Evolutionary conservation across 768 basidiomycete genomes (phyloP).

Genomic region (Gelatoporia subvermispora): DNA sequence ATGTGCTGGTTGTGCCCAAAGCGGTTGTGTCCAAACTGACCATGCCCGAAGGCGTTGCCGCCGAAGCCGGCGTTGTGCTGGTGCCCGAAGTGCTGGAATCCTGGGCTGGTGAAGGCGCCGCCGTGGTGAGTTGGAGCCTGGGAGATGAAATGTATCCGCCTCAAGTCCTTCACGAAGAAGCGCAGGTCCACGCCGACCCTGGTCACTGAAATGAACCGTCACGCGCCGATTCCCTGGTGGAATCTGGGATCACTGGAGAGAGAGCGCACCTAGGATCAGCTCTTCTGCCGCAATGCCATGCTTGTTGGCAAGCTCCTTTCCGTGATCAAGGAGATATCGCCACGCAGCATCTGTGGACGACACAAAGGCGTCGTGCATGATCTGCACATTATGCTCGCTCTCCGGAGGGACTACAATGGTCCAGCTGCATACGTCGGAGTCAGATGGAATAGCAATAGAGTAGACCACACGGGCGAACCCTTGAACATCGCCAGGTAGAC

Average conservation of each 20-base stretch:
- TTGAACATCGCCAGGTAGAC: slow-evolving; percentile 27
- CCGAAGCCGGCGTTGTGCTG: too few relatives aligned
- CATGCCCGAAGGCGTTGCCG: background rate
- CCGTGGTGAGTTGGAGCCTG: background rate
- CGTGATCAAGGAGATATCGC: slow-evolving; percentile 32
- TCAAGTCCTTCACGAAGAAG: slow-evolving; percentile 33
- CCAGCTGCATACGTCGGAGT: slow-evolving; percentile 31
- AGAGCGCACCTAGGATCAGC: slow-evolving; percentile 35
- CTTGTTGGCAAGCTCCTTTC: slow-evolving; percentile 25
- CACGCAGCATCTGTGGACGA: slow-evolving; percentile 32
- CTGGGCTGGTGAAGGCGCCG: background rate
- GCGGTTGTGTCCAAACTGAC: background rate
- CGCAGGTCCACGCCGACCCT: slow-evolving; percentile 36
- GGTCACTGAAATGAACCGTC: slow-evolving; percentile 30
- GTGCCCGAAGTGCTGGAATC: background rate
- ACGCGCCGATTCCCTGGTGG: too few relatives aligned
- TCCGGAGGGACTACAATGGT: slow-evolving; percentile 35
- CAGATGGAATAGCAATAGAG: background rate
- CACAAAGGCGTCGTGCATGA: slow-evolving; percentile 30
- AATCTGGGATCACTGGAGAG: background rate
- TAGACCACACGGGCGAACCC: slow-evolving; percentile 24
- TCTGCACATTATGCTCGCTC: slow-evolving; percentile 33
- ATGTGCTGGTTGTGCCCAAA: background rate
- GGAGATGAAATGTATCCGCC: slow-evolving; percentile 1
- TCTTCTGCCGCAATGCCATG: slow-evolving; percentile 36